Percentiles rank a stretch among this genome's conserved stretches.
Conservation (phyloP, 2,329 filamentous ascomycete species). For the Fusarium burgessii region DNA sequence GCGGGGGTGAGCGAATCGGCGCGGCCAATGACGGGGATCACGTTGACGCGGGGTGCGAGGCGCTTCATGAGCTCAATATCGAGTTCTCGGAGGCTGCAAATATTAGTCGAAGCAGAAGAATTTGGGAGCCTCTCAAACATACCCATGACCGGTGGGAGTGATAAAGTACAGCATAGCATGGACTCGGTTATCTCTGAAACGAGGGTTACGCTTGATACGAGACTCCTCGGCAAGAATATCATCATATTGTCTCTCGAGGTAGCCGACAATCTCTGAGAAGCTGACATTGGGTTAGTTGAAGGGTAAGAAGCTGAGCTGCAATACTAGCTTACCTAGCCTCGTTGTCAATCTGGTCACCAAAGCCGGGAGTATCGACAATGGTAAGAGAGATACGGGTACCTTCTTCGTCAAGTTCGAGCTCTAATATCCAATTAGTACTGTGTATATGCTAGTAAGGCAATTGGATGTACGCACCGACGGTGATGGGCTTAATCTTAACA, state of each 20-base stretch:
- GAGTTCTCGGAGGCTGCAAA: slow-evolving; percentile 87
- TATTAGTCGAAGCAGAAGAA: slow-evolving; percentile 2
- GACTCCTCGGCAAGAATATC: slow-evolving; percentile 99
- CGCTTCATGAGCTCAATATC: slow-evolving; percentile 99
- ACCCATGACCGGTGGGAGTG: slow-evolving; percentile 96
- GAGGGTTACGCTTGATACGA: slow-evolving; percentile 99
- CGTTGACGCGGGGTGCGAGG: slow-evolving; percentile 96
- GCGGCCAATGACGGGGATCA: slow-evolving; percentile 98
- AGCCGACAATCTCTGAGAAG: slow-evolving; percentile 97
- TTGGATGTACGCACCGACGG: slow-evolving; percentile 76
- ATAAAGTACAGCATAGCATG: slow-evolving; percentile 99
- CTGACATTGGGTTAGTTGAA: slow-evolving; percentile 57
- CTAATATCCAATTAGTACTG: slow-evolving; percentile 58
- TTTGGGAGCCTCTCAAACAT: slow-evolving; percentile 49
- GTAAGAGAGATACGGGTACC: slow-evolving; percentile 98
- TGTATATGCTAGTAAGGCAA: slow-evolving; percentile 37
- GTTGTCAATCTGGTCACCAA: slow-evolving; percentile 99
- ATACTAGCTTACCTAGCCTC: slow-evolving; percentile 81
- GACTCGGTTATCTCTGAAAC: slow-evolving; percentile 98
- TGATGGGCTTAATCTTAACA: slow-evolving; percentile 98
- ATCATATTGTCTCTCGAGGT: slow-evolving; percentile 99
- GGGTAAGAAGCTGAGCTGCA: background rate
- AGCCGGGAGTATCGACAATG: slow-evolving; percentile 98
- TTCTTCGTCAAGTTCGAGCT: slow-evolving; percentile 97
- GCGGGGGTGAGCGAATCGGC: slow-evolving; percentile 96